A percentile compares a stretch with the other conserved stretches of the same genome.
phyloP scores from a whole-genome alignment of 139 green algal genomes.

The Closterium sp. region DNA sequence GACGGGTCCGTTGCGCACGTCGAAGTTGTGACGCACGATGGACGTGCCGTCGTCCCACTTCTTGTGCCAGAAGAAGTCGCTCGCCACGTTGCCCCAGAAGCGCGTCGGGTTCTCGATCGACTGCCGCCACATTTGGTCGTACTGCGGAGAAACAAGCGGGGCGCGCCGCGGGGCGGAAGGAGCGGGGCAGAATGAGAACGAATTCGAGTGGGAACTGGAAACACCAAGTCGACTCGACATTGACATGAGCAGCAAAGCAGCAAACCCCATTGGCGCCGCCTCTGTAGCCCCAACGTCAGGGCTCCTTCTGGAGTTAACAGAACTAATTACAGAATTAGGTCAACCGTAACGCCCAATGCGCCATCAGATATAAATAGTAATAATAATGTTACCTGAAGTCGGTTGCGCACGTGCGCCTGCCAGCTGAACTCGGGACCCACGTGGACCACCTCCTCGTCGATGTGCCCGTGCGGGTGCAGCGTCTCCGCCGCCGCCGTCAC shows the following conservation, averaged over 20 bases:
- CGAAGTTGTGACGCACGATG: constrained; percentile 69
- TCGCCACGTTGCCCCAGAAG: constrained; percentile 90
- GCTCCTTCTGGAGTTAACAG: no score
- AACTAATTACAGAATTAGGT: not conserved
- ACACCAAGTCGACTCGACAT: not conserved
- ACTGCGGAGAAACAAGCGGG: constrained; percentile 55
- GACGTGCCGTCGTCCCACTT: constrained; percentile 51
- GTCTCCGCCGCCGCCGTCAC: not conserved
- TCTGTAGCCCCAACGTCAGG: no score
- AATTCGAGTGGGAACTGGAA: not conserved
- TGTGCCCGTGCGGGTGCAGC: not conserved
- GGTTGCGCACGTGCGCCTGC: not conserved
- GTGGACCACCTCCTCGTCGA: not conserved
- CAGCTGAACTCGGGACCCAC: not conserved
- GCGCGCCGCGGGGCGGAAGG: not conserved
- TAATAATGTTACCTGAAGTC: not conserved
- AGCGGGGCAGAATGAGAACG: not conserved
- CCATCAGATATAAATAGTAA: no score
- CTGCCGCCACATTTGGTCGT: constrained; percentile 78
- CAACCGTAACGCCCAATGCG: not conserved
- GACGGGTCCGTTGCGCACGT: constrained; percentile 70
- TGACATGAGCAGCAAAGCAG: no score
- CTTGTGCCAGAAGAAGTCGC: constrained; percentile 88
- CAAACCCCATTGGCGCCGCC: no score
- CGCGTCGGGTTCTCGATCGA: constrained; percentile 76